These are phyloP conservation scores for Clarireedia hainanense DNA, from an alignment of 2,329 filamentous ascomycete species.

Conservation along the genomic window DNA sequence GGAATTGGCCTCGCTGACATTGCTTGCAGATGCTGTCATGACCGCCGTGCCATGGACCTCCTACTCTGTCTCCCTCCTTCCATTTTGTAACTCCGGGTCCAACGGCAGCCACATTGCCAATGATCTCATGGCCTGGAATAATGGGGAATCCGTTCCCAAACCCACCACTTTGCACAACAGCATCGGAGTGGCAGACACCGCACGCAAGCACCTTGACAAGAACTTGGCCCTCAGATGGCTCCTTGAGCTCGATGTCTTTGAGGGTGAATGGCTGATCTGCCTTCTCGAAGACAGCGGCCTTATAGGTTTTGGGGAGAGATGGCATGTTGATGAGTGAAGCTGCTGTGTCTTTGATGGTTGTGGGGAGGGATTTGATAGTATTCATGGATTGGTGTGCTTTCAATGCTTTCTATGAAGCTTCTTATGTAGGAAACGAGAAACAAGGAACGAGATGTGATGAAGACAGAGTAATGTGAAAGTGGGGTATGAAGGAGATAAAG, in stretches of 20 bases:
- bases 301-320: slow-evolving; percentile 56
- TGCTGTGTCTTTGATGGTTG: neutral
- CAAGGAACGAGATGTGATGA: neutral
- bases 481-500: no score
- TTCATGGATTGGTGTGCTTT: neutral
- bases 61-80: slow-evolving; percentile 58
- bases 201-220: slow-evolving; percentile 66
- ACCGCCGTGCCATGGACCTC: slow-evolving; percentile 61
- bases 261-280: slow-evolving; percentile 45
- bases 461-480: no score
- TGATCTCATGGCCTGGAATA: slow-evolving; percentile 63
- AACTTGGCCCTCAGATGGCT: slow-evolving; percentile 49
- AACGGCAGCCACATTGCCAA: slow-evolving; percentile 58
- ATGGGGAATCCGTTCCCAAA: slow-evolving; percentile 52
- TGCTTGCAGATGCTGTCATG: slow-evolving; percentile 49
- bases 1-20: slow-evolving; percentile 51
- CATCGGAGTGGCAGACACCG: slow-evolving; percentile 63
- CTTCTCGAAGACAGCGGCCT: slow-evolving; percentile 53
- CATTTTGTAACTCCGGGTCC: slow-evolving; percentile 49
- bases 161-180: slow-evolving; percentile 35
- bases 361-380: neutral
- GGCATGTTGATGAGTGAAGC: slow-evolving; percentile 14
- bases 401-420: neutral
- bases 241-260: slow-evolving; percentile 49
- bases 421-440: neutral